Evolutionary conservation across 331 rosid genomes (phyloP), one percentile per base, ranked within the genome.

Genomic region (Pyracantha coccinea): DNA sequence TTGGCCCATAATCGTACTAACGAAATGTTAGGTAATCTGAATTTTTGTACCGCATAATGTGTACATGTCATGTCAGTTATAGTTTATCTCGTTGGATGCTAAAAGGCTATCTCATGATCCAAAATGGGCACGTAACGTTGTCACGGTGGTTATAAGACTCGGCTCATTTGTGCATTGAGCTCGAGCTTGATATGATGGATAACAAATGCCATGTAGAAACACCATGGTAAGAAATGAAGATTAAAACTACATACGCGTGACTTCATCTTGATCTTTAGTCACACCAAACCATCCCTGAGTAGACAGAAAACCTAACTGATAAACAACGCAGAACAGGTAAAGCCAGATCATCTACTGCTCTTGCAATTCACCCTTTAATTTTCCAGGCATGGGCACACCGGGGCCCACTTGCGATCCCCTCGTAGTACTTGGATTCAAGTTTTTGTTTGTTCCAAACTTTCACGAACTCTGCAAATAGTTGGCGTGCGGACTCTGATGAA

Each of bases 321-420:
- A 29, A 20, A 54, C 7, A 52, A 50, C 33, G 29, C 57, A 20
- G 4, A 71, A 6, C 15, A n/a, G 12, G 35, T 23, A 20, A 66
- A n/a, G n/a, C 67, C 21, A 17, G 20, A 64, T 62, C 69, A 74
- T 32, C 57, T 11, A 4, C 28, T 31, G 60, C 15, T 44, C 33
- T 38, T 64, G 53, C 38, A 52, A n/a, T 61, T 80, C 84, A 80
- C 11, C 21, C 77, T 79, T 86, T 90, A 70, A 93, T 86, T 82
- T 85, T 93, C 98, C 97, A 93, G 72, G 81, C 83, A 79, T 90
- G 97, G 29, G 95, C 81, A 14, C 90, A 83, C 81, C 98, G 92
- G 5, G 96, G 97, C n/a, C 83, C 95, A 2, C 77, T 88, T n/a
- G 80, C 80, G 29, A 93, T 93, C 84, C 96, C 98, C 75, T 90